Percentiles rank a stretch among this genome's conserved stretches.
phyloP scores from a whole-genome alignment of 2,329 filamentous ascomycete genomes.

The Fusarium subtropicale region DNA sequence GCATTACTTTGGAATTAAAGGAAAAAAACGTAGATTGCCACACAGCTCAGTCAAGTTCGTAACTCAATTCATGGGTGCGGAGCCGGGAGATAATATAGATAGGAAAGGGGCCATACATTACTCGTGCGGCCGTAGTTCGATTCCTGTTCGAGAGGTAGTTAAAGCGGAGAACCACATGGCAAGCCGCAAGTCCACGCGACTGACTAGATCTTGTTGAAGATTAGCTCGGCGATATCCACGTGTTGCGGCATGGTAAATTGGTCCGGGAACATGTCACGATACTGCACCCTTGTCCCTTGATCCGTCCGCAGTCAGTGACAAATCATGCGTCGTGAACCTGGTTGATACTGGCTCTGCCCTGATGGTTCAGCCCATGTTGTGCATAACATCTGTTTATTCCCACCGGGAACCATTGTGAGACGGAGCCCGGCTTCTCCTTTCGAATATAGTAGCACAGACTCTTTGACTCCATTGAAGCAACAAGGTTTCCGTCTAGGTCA shows the following conservation, averaged over 20 bases:
- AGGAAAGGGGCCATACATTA: slow-evolving; percentile 33
- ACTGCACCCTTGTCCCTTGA: slow-evolving; percentile 1
- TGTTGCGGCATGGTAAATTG: slow-evolving; percentile 10
- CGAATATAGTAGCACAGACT: neutral
- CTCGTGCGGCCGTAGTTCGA: slow-evolving; percentile 24
- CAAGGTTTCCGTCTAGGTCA: slow-evolving; percentile 23
- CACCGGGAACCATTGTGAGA: neutral
- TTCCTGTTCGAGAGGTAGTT: slow-evolving; percentile 17
- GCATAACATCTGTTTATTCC: neutral
- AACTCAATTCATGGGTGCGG: neutral
- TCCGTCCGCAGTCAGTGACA: slow-evolving; percentile 8
- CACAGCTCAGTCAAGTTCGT: neutral
- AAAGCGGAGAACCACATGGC: slow-evolving; percentile 36
- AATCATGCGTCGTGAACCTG: neutral
- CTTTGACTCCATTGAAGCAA: neutral
- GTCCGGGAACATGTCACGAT: neutral
- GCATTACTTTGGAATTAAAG: slow-evolving; percentile 11
- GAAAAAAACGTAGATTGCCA: neutral
- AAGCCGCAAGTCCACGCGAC: slow-evolving; percentile 27
- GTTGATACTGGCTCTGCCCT: neutral
- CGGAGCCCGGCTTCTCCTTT: neutral
- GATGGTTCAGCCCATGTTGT: slow-evolving; percentile 15
- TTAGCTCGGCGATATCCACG: slow-evolving; percentile 24
- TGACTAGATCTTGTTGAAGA: slow-evolving; percentile 30
- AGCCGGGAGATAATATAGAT: slow-evolving; percentile 29